Evolutionary conservation across 352 stramenopile genomes (phyloP).

Genomic region (Thraustochytrium sp.): DNA sequence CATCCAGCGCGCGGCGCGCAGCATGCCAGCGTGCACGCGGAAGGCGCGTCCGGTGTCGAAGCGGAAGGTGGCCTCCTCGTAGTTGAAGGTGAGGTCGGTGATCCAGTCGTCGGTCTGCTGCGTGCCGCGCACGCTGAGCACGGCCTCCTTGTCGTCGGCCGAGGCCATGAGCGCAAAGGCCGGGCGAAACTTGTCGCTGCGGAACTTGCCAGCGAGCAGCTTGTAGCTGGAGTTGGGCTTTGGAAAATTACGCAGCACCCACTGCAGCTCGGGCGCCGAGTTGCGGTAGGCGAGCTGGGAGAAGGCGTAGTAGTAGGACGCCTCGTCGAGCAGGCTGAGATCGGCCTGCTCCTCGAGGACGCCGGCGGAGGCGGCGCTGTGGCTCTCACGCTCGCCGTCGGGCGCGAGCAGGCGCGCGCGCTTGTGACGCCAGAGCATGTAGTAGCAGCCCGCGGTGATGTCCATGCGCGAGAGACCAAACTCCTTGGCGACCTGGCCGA

Average conservation of each 20-base stretch:
- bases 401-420: neutral
- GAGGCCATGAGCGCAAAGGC: conserved; percentile 31
- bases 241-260: conserved; percentile 22
- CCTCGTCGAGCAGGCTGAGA: neutral
- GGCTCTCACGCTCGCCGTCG: neutral
- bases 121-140: conserved; percentile 23
- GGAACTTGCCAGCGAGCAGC: neutral
- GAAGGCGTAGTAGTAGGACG: conserved; percentile 10
- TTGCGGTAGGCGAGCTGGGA: conserved; percentile 33
- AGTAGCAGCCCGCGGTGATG: conserved; percentile 29
- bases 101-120: conserved; percentile 10
- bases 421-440: conserved; percentile 42
- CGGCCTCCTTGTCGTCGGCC: conserved; percentile 1
- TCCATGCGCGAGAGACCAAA: conserved; percentile 32
- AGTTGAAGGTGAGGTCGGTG: conserved; percentile 29
- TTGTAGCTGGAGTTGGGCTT: neutral
- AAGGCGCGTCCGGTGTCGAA: neutral
- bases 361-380: neutral
- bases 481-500: conserved; percentile 29
- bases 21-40: conserved; percentile 28
- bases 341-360: conserved; percentile 1
- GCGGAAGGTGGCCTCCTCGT: conserved; percentile 26
- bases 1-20: conserved; percentile 38
- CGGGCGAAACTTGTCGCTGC: conserved; percentile 10
- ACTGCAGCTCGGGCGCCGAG: conserved; percentile 19